Evolutionary conservation across 768 basidiomycete genomes (phyloP).

Genomic region (Tulasnella sp.): DNA sequence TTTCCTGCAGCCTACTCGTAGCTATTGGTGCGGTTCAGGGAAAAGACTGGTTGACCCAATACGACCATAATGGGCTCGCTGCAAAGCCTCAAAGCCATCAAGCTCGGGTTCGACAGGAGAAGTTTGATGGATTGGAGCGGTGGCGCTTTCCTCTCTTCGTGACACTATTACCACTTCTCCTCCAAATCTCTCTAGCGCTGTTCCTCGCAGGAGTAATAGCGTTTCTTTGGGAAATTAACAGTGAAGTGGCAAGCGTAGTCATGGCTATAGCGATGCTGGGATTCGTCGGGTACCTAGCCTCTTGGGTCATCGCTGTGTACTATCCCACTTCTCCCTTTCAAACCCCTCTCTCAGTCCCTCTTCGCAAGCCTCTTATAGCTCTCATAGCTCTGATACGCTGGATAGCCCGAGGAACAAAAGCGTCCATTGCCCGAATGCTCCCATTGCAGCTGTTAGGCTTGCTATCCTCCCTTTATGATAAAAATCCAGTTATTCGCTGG

Average conservation of each 20-base stretch:
- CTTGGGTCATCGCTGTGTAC: background rate
- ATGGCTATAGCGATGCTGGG: background rate
- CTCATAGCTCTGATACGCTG: no score
- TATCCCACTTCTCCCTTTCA: background rate
- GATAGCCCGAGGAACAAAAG: no score
- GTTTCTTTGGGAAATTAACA: background rate
- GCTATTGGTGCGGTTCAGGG: slow-evolving; percentile 3
- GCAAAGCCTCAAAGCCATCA: background rate
- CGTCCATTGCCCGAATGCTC: no score
- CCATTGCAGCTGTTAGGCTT: no score
- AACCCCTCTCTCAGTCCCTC: background rate
- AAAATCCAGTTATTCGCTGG: no score
- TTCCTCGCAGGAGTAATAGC: background rate
- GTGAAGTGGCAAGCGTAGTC: background rate
- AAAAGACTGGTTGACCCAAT: slow-evolving; percentile 3
- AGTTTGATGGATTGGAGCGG: background rate
- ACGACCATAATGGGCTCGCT: background rate
- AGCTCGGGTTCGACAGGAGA: background rate
- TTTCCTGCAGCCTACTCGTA: slow-evolving; percentile 8
- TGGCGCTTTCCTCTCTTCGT: background rate
- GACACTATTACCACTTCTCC: background rate
- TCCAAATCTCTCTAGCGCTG: background rate
- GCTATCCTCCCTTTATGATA: no score
- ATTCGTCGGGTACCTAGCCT: background rate
- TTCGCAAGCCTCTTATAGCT: no score